Base-by-base conservation (phyloP, 768 basidiomycete species). In the Exidia glandulosa region DNA sequence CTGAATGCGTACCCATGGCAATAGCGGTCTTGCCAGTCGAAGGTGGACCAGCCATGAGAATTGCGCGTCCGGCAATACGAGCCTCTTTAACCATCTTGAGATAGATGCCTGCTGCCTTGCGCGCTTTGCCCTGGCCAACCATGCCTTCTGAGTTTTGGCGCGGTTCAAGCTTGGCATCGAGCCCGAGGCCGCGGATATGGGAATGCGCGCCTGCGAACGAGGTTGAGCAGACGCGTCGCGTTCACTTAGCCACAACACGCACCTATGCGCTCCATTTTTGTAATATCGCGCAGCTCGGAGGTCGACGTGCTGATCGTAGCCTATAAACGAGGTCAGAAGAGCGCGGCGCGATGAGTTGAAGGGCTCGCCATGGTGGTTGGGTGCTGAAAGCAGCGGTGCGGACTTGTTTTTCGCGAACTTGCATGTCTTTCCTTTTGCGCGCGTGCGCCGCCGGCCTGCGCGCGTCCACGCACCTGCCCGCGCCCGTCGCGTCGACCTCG, bases 1-100 rank as follows among this genome's bases (percentile, higher is more conserved):
- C 56, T 16, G n/a, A n/a, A n/a, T 56, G 56, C 82, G 57, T 65
- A 90, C 94, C 95, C 73, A 98, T 81, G 4, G 95, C 96, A 68
- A 99, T 96, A 32, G 96, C 96, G 0, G 96, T 98, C 75, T 99
- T 99, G 29, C 96, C 96, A 1, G 94, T 93, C 32, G 91, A 92
- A 5, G 96, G 94, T 5, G 96, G 96, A 0, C 96, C 96, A 19
- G 96, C 96, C 73, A 99, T 96, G 59, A 99, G 77, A 74, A 99
- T 94, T 5, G 94, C 92, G 48, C 95, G 82, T 30, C 96, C 96
- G 0, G 96, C 94, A 67, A 98, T 97, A 60, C 87, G 80, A 19
- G 93, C 93, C 67, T 96, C 92, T 71, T 96, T 90, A 5, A 98
- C 94, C 94, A 99, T 95, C 75, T 88, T 94, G 67, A 98, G 81